Evolutionary conservation across 179 eudicot species (phyloP).

Genomic region (Nepenthes alata): DNA sequence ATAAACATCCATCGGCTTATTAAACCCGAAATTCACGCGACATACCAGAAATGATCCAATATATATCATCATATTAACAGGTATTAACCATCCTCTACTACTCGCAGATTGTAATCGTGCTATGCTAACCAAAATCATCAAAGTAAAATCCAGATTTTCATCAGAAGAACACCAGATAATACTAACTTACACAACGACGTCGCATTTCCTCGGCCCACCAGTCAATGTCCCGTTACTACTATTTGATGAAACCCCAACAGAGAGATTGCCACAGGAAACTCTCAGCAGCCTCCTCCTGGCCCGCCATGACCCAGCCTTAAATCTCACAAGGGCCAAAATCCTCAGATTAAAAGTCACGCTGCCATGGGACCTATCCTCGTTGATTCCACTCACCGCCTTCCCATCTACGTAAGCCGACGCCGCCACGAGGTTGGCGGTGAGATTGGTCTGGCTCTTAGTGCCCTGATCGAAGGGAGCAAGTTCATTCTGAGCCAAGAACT

Average conservation of each 20-base stretch:
- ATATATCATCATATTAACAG: background rate
- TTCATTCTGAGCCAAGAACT: background rate
- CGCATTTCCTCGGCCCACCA: background rate
- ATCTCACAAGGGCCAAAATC: slow-evolving; percentile 16
- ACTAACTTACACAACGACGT: background rate
- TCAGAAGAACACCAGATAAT: background rate
- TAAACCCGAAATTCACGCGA: no score
- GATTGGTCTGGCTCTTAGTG: slow-evolving; percentile 3
- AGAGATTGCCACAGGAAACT: slow-evolving; percentile 16
- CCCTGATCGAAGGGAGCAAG: background rate
- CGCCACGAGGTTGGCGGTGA: slow-evolving; percentile 15
- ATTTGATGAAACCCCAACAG: background rate
- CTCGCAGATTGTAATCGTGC: background rate
- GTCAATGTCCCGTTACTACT: background rate
- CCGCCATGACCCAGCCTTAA: slow-evolving; percentile 22
- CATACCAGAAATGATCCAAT: background rate
- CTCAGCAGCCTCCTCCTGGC: slow-evolving; percentile 11
- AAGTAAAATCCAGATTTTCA: background rate
- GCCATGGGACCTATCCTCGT: slow-evolving; percentile 9
- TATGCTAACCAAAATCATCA: background rate
- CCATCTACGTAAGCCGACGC: slow-evolving; percentile 3
- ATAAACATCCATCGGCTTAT: no score
- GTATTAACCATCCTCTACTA: background rate
- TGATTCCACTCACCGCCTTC: background rate
- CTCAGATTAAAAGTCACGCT: slow-evolving; percentile 13